Evolutionary conservation across 2,329 filamentous ascomycete genomes (phyloP).

Genomic region (Nemania bipapillata): DNA sequence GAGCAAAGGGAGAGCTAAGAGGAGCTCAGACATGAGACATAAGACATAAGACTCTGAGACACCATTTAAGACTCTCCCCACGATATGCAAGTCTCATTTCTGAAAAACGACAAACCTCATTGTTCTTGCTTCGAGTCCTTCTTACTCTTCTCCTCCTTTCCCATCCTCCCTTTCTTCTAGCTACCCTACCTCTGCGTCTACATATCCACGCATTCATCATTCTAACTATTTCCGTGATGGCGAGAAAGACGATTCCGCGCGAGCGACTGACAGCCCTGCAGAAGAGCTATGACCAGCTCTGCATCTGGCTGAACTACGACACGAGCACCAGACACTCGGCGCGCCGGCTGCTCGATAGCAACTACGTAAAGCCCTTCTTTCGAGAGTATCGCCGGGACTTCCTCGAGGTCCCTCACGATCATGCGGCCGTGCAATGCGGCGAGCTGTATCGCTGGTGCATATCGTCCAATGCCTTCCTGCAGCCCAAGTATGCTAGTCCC

Average conservation of each 20-base stretch:
- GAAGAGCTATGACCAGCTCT: slow-evolving; percentile 42
- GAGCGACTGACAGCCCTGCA: slow-evolving; percentile 39
- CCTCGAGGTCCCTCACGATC: slow-evolving; percentile 39
- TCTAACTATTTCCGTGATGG: slow-evolving; percentile 31
- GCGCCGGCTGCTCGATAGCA: slow-evolving; percentile 41
- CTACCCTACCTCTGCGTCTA: no score
- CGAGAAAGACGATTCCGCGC: slow-evolving; percentile 35
- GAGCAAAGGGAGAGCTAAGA: neutral
- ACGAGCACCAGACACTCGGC: slow-evolving; percentile 37
- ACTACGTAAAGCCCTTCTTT: slow-evolving; percentile 47
- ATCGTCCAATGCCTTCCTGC: slow-evolving; percentile 39
- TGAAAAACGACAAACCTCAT: neutral
- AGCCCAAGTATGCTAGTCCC: slow-evolving; percentile 33
- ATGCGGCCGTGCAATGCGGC: slow-evolving; percentile 40
- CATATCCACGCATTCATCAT: neutral
- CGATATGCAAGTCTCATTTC: neutral
- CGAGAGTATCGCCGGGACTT: slow-evolving; percentile 47
- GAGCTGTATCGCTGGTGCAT: slow-evolving; percentile 40
- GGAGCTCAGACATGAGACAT: neutral
- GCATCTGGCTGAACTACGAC: slow-evolving; percentile 45
- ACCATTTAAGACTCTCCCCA: neutral
- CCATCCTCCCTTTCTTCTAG: neutral
- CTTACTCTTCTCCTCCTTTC: neutral
- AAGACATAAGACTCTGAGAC: slow-evolving; percentile 4
- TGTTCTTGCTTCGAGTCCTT: slow-evolving; percentile 1